Percentiles rank a stretch among this genome's conserved stretches.
These are phyloP conservation scores for Canariomyces notabilis DNA, from an alignment of 2,329 filamentous ascomycete species.

Conservation along the genomic window DNA sequence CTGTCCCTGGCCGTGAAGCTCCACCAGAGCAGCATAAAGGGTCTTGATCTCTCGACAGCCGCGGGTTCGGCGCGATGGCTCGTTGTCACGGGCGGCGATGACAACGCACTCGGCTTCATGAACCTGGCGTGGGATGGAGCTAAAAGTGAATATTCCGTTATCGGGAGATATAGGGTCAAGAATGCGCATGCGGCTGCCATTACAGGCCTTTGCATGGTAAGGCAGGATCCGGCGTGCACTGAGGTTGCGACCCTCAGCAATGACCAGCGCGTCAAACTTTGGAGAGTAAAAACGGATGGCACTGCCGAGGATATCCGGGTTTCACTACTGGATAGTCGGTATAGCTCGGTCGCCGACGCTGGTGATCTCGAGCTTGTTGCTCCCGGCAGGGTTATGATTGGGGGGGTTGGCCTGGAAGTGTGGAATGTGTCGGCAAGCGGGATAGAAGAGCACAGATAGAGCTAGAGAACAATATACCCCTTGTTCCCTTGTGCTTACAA, in stretches of 20 bases:
- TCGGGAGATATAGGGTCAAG: conserved; percentile 35
- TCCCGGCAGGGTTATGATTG: conserved; percentile 34
- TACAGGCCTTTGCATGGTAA: conserved; percentile 48
- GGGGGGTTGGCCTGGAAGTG: conserved; percentile 44
- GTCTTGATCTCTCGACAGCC: conserved; percentile 40
- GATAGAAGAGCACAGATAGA: background rate
- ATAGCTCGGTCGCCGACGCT: conserved; percentile 57
- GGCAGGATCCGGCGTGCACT: conserved; percentile 16
- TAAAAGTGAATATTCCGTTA: conserved; percentile 15
- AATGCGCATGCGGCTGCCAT: conserved; percentile 68
- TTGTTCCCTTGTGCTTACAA: too few species aligned
- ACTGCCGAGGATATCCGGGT: conserved; percentile 25
- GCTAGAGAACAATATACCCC: background rate
- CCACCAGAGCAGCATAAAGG: conserved; percentile 81
- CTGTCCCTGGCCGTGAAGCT: conserved; percentile 40
- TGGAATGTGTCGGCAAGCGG: conserved; percentile 30
- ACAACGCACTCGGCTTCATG: conserved; percentile 66
- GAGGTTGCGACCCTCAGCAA: conserved; percentile 48
- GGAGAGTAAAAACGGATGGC: conserved; percentile 34
- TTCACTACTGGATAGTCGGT: conserved; percentile 43
- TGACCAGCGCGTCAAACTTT: conserved; percentile 56
- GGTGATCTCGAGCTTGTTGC: conserved; percentile 45
- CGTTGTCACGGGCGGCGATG: conserved; percentile 77
- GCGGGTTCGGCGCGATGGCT: conserved; percentile 31
- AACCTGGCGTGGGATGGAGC: conserved; percentile 36